Base-by-base conservation (phyloP, 1,284 basidiomycete species). In the Cerioporus squamosus region DNA sequence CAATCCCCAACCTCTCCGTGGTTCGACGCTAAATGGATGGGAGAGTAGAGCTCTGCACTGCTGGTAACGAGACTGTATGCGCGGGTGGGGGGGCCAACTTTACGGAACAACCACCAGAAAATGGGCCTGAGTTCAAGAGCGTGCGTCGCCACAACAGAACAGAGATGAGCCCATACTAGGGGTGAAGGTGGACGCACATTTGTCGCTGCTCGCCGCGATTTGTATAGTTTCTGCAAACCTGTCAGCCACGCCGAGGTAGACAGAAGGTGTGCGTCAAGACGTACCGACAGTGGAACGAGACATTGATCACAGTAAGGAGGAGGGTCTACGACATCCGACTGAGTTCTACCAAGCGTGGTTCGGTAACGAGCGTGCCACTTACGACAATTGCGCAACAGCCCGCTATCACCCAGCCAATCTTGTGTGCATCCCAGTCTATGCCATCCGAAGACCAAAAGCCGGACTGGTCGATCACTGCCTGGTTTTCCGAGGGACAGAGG, bases 351-450 rank as follows among this genome's bases (percentile, higher is more conserved):
- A 36, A 12, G 9, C 31, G 15, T 39, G 20, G 10, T 20, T 0
- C 4, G 29, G 7, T 15, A 14, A 5, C n/a, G n/a, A 23, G 17
- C 10, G 18, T 12, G 40, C 36, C 23, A 81, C 88, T 63, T 66
- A 92, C 87, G 46, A 85, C 61, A 29, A 75, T 72, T 3, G 90
- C 77, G 63, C 86, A 88, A 15, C 74, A 79, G 29, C 91, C 91
- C 9, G 88, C 82, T 56, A 93, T 79, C 7, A 88, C 77, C 90
- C 90, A 93, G 42, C 90, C 90, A 69, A 90, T 83, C 65, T 82
- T 77, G 72, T 91, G 89, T 8, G 75, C 68, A 60, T 86, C 83
- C 86, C 85, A 88, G 62, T 85, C 72, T 22, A 80, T 42, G 14
- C 79, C 77, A 44, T 77, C 74, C 0, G 74, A 62, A 60, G 73